Conservation (phyloP, 2,329 filamentous ascomycete genomes). For the Thelonectria rubi region DNA sequence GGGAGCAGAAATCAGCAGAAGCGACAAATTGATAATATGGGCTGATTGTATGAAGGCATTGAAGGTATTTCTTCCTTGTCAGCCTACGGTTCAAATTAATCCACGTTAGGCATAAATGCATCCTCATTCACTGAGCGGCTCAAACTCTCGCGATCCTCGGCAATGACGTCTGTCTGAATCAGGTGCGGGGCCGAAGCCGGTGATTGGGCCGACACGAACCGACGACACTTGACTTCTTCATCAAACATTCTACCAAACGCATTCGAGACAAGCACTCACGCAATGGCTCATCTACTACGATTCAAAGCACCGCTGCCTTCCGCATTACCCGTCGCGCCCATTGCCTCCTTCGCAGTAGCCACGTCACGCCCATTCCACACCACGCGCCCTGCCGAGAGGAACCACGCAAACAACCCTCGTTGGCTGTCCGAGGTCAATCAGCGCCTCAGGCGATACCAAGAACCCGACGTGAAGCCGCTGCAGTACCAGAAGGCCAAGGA, state of each 20-base stretch:
- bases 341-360: neutral
- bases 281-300: slow-evolving; percentile 7
- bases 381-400: slow-evolving; percentile 12
- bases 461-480: neutral
- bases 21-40: too few species aligned
- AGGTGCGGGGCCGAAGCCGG: neutral
- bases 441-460: slow-evolving; percentile 9
- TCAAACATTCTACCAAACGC: neutral
- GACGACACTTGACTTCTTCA: slow-evolving; percentile 7
- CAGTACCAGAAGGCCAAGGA: slow-evolving; percentile 21
- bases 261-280: neutral
- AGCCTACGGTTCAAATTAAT: neutral
- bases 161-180: slow-evolving; percentile 19
- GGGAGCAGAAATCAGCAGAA: too few species aligned
- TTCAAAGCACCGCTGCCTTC: neutral
- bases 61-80: too few species aligned
- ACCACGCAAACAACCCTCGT: slow-evolving; percentile 20
- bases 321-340: neutral
- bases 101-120: neutral
- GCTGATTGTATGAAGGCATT: too few species aligned
- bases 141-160: slow-evolving; percentile 11
- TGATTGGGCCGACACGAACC: slow-evolving; percentile 25
- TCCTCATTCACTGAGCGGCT: neutral
- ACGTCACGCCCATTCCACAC: slow-evolving; percentile 15
- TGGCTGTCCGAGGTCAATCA: slow-evolving; percentile 25